A percentile compares a stretch with the other conserved stretches of the same genome.
phyloP scores from a whole-genome alignment of 257 asterid species.

The Solanum stenotomum region DNA sequence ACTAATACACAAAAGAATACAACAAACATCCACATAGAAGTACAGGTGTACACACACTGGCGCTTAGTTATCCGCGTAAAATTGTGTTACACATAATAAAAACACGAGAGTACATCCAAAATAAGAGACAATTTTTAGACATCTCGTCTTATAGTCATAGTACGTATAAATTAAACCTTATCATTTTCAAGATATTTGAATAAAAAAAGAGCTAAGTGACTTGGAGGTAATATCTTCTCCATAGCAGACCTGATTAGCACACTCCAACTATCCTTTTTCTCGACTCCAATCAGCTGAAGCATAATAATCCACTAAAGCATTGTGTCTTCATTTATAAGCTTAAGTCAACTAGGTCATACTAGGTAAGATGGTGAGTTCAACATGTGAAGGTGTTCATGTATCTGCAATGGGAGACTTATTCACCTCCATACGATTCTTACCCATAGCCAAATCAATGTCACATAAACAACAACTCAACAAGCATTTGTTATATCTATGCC shows the following conservation, averaged over 20 bases:
- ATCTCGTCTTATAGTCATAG: background rate
- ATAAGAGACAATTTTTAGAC: background rate
- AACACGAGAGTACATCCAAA: background rate
- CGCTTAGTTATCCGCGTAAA: background rate
- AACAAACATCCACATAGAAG: background rate
- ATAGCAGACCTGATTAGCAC: background rate
- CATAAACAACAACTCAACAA: background rate
- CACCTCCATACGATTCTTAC: background rate
- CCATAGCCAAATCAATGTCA: background rate
- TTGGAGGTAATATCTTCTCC: background rate
- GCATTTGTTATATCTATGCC: background rate
- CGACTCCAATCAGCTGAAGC: background rate
- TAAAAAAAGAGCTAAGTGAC: background rate
- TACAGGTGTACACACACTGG: background rate
- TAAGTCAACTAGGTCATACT: background rate
- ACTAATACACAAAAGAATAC: background rate
- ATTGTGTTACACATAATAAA: background rate
- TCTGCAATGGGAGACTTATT: background rate
- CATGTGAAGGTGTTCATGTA: background rate
- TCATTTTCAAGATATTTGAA: background rate
- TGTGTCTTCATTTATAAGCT: background rate
- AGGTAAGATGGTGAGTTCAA: background rate
- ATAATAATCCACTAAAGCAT: background rate
- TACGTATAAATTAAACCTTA: background rate
- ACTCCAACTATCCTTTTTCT: background rate